phyloP scores from a whole-genome alignment of 345 rosid genomes.

The Turritis glabra region DNA sequence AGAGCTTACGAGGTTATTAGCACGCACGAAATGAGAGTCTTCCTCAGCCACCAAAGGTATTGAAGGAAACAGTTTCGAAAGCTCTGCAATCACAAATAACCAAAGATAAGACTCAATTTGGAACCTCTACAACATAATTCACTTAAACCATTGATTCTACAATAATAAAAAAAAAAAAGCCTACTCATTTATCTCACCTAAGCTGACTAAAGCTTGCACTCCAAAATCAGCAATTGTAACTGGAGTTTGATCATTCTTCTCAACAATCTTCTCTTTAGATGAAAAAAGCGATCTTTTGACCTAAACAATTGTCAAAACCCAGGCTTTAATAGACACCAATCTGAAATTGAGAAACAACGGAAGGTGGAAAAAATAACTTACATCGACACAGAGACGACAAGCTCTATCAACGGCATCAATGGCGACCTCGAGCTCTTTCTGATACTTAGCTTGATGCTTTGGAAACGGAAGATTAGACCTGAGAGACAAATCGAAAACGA shows the following conservation, averaged over 20 bases:
- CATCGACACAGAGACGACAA: conserved; percentile 79
- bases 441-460: conserved; percentile 61
- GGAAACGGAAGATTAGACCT: conserved; percentile 69
- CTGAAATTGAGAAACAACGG: background rate
- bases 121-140: conserved; percentile 1
- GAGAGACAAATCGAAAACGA: conserved; percentile 9
- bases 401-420: conserved; percentile 74
- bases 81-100: conserved; percentile 48
- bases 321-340: background rate
- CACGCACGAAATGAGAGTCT: conserved; percentile 69
- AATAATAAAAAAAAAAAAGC: background rate
- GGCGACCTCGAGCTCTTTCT: conserved; percentile 72
- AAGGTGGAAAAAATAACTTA: conserved; percentile 15
- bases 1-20: conserved; percentile 64
- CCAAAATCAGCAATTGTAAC: conserved; percentile 93
- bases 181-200: conserved; percentile 44
- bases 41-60: conserved; percentile 96
- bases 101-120: background rate
- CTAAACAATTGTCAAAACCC: background rate
- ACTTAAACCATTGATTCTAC: background rate
- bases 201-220: conserved; percentile 86
- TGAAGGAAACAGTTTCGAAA: conserved; percentile 70
- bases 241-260: conserved; percentile 81
- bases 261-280: conserved; percentile 50
- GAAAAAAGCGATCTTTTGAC: conserved; percentile 45